Conservation (phyloP, 2,329 filamentous ascomycete genomes). For the Trichoderma sp. region DNA sequence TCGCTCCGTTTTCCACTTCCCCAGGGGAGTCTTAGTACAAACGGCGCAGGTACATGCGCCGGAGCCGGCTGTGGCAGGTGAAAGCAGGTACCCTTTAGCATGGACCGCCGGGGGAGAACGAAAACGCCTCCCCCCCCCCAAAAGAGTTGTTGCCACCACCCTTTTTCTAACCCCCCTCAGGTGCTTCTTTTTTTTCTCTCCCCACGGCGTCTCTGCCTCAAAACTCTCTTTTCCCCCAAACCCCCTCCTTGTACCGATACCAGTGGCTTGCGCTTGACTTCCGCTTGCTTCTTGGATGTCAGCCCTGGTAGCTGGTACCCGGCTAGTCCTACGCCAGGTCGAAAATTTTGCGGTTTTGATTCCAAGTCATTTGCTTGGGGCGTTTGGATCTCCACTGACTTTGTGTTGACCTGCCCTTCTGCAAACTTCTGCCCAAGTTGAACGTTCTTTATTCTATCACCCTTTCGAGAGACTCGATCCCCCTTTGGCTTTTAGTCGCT, state of each 20-base stretch:
- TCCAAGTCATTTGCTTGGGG: not conserved
- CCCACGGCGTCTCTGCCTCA: not conserved
- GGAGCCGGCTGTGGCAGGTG: not conserved
- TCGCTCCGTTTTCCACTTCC: not conserved
- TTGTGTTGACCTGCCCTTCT: not conserved
- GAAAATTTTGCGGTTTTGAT: constrained; percentile 2
- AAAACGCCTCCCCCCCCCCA: constrained; percentile 7
- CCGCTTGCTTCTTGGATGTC: not conserved
- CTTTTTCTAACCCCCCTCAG: not conserved
- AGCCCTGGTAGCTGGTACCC: not conserved
- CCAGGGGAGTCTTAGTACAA: not conserved
- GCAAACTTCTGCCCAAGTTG: not conserved
- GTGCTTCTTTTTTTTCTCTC: not conserved
- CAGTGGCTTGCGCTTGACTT: not conserved
- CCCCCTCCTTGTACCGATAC: not conserved
- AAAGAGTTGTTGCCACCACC: not conserved
- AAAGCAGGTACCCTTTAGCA: not conserved
- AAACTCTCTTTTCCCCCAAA: not conserved
- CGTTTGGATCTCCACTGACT: not conserved
- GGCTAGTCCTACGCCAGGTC: not conserved
- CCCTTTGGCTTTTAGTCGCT: not conserved
- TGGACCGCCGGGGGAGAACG: not conserved
- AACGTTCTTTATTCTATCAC: not conserved
- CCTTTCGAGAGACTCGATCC: not conserved
- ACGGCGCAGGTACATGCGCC: not conserved